phyloP scores from a whole-genome alignment of 192 early-diverging fungal genomes.

The Coemansia sp. region DNA sequence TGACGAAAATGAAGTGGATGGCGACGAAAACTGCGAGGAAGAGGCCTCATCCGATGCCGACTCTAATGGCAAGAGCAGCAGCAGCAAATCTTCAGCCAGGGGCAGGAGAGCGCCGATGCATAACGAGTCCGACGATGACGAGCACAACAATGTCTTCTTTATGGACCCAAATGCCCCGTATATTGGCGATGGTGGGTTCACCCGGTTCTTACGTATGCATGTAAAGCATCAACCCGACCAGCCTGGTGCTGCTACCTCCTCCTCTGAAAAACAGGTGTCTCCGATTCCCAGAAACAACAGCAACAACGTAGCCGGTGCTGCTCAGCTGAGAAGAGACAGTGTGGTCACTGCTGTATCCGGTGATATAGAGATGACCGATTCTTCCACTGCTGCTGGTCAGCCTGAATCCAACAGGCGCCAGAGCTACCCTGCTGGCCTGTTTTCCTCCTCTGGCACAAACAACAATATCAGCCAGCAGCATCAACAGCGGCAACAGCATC shows the following conservation, averaged over 20 bases:
- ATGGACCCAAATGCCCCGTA: constrained; percentile 50
- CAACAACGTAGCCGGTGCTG: background rate
- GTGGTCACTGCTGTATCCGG: background rate
- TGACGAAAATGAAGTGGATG: background rate
- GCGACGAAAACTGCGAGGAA: background rate
- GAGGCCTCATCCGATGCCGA: background rate
- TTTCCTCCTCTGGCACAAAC: background rate
- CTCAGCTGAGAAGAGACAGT: constrained; percentile 18
- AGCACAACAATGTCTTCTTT: constrained; percentile 52
- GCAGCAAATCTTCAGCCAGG: constrained; percentile 6
- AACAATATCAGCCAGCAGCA: constrained; percentile 1
- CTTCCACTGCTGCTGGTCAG: background rate
- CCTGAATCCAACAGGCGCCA: background rate
- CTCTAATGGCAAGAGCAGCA: constrained; percentile 1
- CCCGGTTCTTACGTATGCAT: constrained; percentile 53
- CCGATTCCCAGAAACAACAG: background rate
- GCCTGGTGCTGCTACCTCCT: constrained; percentile 14
- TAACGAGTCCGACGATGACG: constrained; percentile 56
- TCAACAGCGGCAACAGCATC: constrained; percentile 11
- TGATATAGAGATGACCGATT: constrained; percentile 25
- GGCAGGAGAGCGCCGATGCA: constrained; percentile 11
- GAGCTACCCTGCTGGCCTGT: background rate
- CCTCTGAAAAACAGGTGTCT: background rate
- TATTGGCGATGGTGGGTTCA: constrained; percentile 56
- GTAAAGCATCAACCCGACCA: constrained; percentile 45